Evolutionary conservation across 2,329 filamentous ascomycete genomes (phyloP).

Genomic region (Ophiostoma himal-ulmi): DNA sequence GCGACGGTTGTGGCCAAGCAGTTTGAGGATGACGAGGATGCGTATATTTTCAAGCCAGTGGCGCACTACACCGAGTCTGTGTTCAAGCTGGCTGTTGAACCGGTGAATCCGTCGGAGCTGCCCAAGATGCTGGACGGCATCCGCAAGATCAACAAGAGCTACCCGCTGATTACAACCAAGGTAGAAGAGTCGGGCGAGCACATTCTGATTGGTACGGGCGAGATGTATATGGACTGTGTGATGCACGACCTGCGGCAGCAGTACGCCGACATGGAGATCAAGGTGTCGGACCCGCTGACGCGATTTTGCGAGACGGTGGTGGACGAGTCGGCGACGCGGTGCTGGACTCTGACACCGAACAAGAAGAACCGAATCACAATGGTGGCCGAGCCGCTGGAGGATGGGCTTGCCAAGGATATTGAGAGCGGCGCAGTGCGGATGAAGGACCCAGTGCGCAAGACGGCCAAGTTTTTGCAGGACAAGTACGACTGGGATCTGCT

Average conservation of each 20-base stretch:
- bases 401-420: slow-evolving; percentile 91
- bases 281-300: slow-evolving; percentile 95
- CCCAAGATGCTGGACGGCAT: slow-evolving; percentile 98
- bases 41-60: slow-evolving; percentile 90
- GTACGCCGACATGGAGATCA: slow-evolving; percentile 99
- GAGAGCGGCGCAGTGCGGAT: slow-evolving; percentile 87
- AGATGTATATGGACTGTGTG: slow-evolving; percentile 99
- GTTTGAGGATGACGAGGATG: slow-evolving; percentile 81
- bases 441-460: slow-evolving; percentile 84
- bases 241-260: slow-evolving; percentile 85
- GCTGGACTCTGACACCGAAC: slow-evolving; percentile 94
- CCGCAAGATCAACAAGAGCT: slow-evolving; percentile 95
- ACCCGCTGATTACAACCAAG: slow-evolving; percentile 90
- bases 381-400: slow-evolving; percentile 92
- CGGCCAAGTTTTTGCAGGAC: slow-evolving; percentile 94
- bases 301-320: slow-evolving; percentile 97
- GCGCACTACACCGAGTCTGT: slow-evolving; percentile 96
- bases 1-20: slow-evolving; percentile 80
- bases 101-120: slow-evolving; percentile 94
- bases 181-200: slow-evolving; percentile 98
- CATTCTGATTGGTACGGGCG: slow-evolving; percentile 87
- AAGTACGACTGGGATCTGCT: slow-evolving; percentile 96
- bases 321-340: slow-evolving; percentile 95
- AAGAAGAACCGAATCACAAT: slow-evolving; percentile 99
- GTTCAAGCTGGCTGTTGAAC: slow-evolving; percentile 95